Base-by-base conservation (phyloP, 1,284 basidiomycete genomes). In the Cryptococcus wingfieldii region DNA sequence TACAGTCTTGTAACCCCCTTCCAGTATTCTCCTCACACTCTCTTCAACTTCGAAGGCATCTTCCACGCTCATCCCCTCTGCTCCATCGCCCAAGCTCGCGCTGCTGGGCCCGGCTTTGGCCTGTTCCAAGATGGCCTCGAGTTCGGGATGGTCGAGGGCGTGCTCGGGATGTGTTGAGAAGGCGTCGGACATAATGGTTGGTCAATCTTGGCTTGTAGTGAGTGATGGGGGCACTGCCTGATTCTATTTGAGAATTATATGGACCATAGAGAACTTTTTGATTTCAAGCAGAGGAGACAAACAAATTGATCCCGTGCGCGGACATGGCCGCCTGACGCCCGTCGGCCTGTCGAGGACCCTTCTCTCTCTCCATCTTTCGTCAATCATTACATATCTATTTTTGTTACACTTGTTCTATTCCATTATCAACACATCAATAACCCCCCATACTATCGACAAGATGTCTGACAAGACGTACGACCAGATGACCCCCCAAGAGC, bases 31-130 rank as follows among this genome's bases (percentile, higher is more conserved):
- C 50, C 55, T 37, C 9, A 77, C 64, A 3, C 77, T 78, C 42
- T 68, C 64, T 1, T 69, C 65, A 39, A 80, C 72, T 49, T 79
- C 77, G 63, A 79, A 79, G 1, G 76, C 76, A 19, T 76, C 67
- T 45, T 71, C 69, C 14, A 79, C 54, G 5, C 61, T 60, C 50
- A 71, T 44, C 4, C 59, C 54, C 4, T 63, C 62, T 6, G 65
- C 51, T 7, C 65, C 71, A 56, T 70, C 66, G 43, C 70, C 67
- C 57, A 70, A 65, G 0, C 64, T 63, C 14, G 62, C 60, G 1
- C 63, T 60, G 5, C 63, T 62, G 12, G 68, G 64, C 0, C 68
- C 68, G 18, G 68, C 67, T 25, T 53, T 50, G 0, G 63, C 60
- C 7, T 53, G 34, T 5, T 53, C 48, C 1, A 51, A 14, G 2